phyloP scores from a whole-genome alignment of 495 filamentous ascomycete genomes.

The Aspergillus taichungensis region DNA sequence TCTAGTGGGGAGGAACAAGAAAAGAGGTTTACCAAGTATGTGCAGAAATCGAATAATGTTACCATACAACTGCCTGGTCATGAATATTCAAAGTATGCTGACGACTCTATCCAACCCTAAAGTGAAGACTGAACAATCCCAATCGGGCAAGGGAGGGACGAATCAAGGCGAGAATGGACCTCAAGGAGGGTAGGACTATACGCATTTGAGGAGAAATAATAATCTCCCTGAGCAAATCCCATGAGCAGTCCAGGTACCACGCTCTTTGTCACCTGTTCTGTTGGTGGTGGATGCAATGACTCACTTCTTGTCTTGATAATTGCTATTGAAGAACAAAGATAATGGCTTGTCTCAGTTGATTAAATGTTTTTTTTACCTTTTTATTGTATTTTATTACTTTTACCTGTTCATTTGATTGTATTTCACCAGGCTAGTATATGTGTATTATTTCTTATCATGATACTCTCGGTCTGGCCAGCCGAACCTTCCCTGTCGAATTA shows the following conservation, averaged over 20 bases:
- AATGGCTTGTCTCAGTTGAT: no score
- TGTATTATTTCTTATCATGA: not conserved
- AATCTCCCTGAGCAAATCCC: conserved; percentile 13
- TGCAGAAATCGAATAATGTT: not conserved
- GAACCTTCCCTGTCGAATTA: not conserved
- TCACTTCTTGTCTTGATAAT: conserved; percentile 13
- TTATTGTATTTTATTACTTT: not conserved
- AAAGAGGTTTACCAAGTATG: not conserved
- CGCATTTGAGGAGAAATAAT: conserved; percentile 12
- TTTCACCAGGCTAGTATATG: not conserved
- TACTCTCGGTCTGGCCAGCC: not conserved
- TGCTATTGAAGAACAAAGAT: no score
- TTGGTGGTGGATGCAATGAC: conserved; percentile 23
- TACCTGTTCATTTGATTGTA: no score
- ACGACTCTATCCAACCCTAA: no score
- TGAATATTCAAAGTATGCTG: no score
- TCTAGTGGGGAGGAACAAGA: no score
- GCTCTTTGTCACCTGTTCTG: conserved; percentile 35
- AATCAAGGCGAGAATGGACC: not conserved
- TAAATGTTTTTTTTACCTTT: not conserved
- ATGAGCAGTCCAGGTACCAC: conserved; percentile 21
- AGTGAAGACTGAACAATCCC: no score
- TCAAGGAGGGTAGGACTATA: conserved; percentile 19
- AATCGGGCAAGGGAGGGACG: no score
- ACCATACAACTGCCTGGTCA: no score